Evolutionary conservation across 306 rosid species (phyloP).

Genomic region (Adenanthera pavonina): DNA sequence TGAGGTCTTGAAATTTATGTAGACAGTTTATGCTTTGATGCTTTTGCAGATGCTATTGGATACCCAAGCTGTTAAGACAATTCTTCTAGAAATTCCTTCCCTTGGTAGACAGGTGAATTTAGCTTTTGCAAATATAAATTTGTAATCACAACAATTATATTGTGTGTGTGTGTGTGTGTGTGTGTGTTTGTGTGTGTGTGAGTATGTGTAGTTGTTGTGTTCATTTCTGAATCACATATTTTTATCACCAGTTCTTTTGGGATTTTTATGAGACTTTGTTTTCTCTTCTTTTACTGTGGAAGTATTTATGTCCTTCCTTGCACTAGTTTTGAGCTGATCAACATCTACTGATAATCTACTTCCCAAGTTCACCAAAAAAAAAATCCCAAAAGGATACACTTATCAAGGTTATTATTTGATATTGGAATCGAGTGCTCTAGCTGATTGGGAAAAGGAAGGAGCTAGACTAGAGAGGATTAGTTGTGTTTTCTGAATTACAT

Average conservation of each 20-base stretch:
- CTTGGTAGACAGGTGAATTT: constrained; percentile 91
- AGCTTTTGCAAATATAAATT: constrained; percentile 30
- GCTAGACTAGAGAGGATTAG: constrained; percentile 23
- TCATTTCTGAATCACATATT: neutral
- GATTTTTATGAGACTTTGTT: neutral
- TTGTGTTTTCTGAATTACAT: constrained; percentile 13
- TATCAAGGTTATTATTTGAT: neutral
- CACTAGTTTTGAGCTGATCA: constrained; percentile 9
- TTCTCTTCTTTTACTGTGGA: constrained; percentile 27
- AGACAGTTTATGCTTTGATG: constrained; percentile 32
- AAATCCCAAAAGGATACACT: neutral
- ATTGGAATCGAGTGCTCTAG: neutral
- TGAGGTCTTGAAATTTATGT: constrained; percentile 33
- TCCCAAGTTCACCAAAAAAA: neutral
- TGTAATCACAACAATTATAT: constrained; percentile 22
- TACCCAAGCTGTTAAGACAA: constrained; percentile 98
- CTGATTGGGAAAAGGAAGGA: neutral
- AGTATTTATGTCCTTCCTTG: neutral
- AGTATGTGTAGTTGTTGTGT: neutral
- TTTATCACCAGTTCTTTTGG: constrained; percentile 2
- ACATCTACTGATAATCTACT: constrained; percentile 1
- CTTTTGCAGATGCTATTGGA: constrained; percentile 91
- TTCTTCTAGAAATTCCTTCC: constrained; percentile 95
- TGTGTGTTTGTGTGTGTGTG: neutral
- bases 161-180: neutral